Percentiles rank a stretch among this genome's conserved stretches.
These are phyloP conservation scores for Pythium plurisporium DNA, from an alignment of 352 stramenopile species.

Conservation along the genomic window DNA sequence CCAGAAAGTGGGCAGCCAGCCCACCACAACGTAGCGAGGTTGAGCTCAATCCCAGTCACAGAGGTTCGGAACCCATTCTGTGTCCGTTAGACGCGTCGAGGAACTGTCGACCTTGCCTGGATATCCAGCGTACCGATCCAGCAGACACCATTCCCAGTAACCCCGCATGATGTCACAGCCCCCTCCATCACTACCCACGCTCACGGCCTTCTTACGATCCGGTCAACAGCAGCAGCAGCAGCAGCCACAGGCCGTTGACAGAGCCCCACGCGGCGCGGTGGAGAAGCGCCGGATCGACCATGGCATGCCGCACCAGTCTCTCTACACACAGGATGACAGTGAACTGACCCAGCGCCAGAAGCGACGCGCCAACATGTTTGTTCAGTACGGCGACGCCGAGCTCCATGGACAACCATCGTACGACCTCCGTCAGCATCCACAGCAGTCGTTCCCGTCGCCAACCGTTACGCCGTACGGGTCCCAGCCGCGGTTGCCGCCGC, in stretches of 20 bases:
- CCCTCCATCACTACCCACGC: slow-evolving; percentile 21
- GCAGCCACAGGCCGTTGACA: not conserved
- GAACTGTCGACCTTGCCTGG: no score
- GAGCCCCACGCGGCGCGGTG: not conserved
- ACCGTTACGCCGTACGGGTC: not conserved
- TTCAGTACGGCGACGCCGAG: slow-evolving; percentile 12
- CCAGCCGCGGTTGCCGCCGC: not conserved
- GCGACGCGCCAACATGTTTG: slow-evolving; percentile 17
- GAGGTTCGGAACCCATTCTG: not conserved
- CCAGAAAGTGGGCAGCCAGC: not conserved
- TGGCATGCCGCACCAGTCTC: not conserved
- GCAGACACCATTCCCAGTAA: not conserved
- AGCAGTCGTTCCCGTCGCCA: not conserved
- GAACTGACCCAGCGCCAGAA: slow-evolving; percentile 3
- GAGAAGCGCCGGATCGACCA: slow-evolving; percentile 11
- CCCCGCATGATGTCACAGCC: slow-evolving; percentile 15
- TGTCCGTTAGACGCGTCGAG: not conserved
- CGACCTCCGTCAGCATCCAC: not conserved
- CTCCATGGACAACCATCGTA: not conserved
- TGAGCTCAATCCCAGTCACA: not conserved
- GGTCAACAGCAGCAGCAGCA: slow-evolving; percentile 6
- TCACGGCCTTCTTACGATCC: slow-evolving; percentile 27
- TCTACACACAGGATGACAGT: slow-evolving; percentile 1
- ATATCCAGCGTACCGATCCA: no score
- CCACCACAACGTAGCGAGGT: not conserved